Base-by-base conservation (phyloP, 352 stramenopile species). In the Blastocystis sp. region DNA sequence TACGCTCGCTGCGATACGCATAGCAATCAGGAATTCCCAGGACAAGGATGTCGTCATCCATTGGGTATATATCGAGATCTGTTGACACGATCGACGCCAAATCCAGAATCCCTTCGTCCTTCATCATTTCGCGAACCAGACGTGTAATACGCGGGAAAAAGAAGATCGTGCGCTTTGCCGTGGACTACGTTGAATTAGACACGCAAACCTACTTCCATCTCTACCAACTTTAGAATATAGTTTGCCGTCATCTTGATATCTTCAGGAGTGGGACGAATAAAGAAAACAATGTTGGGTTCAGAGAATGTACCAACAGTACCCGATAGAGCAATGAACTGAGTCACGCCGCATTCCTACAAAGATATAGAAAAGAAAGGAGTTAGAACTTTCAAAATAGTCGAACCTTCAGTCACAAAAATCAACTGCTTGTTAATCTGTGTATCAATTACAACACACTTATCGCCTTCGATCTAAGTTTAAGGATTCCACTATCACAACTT, bases 1-100 rank as follows among this genome's bases (percentile, higher is more conserved):
- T 47, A 3, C 43, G 13, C 18, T 24, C 9, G 2, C 41, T 18
- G 3, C 39, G 6, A 34, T 56, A 85, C 73, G 47, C 18, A 39
- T 66, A 85, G 55, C 73, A 54, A 0, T 30, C 24, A 45, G 39
- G 50, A 16, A 73, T 64, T 0, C 70, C 78, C 16, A 89, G 63
- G 26, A 59, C 73, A 7, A 89, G 53, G 8, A 89, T 39, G 41
- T 89, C 78, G 9, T 89, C 78, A 30, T 89, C 78, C 26, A 89
- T 16, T 11, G 78, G 78, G 43, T 65, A 89, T 0, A 89, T 65
- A 24, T 89, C 53, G n/a, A 89, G 30, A 45, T 89, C 59, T 8
- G 66, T 85, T 39, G 59, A 39, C 2, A 45, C 9, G 16, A 66
- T 45, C 3, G 43, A 50, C 3, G 34, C 50, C 37, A 68, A 9